These are phyloP conservation scores for Fusarium xyrophilum DNA, from an alignment of 2,329 filamentous ascomycete species.

Conservation along the genomic window DNA sequence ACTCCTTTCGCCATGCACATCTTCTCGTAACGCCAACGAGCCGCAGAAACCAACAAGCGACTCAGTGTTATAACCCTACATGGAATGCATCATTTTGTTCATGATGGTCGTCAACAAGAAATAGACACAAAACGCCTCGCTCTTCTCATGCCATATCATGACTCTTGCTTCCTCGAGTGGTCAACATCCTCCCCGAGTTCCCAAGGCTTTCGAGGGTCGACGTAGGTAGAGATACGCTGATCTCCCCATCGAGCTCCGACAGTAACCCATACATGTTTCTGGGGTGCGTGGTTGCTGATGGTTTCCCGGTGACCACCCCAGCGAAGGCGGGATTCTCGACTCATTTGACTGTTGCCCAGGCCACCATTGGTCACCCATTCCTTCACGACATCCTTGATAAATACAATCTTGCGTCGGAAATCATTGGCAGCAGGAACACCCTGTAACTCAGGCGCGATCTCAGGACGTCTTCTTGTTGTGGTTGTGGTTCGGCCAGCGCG, in stretches of 20 bases:
- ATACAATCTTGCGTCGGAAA: slow-evolving; percentile 76
- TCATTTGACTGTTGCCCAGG: slow-evolving; percentile 70
- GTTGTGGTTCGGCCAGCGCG: slow-evolving; percentile 54
- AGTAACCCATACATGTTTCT: slow-evolving; percentile 73
- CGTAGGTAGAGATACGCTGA: slow-evolving; percentile 59
- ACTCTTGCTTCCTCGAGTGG: slow-evolving; percentile 40
- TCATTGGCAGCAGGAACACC: slow-evolving; percentile 74
- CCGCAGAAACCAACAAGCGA: slow-evolving; percentile 28
- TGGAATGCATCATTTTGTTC: slow-evolving; percentile 40
- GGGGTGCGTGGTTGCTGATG: slow-evolving; percentile 56
- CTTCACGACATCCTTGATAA: slow-evolving; percentile 70
- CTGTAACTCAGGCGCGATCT: slow-evolving; percentile 67
- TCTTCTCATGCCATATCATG: slow-evolving; percentile 18
- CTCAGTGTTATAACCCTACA: slow-evolving; percentile 33
- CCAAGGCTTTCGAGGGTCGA: slow-evolving; percentile 61
- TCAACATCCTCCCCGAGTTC: slow-evolving; percentile 63
- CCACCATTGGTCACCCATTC: slow-evolving; percentile 77
- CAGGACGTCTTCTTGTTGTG: slow-evolving; percentile 61
- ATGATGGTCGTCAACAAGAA: slow-evolving; percentile 36
- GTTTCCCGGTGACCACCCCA: slow-evolving; percentile 67
- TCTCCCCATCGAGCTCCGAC: slow-evolving; percentile 70
- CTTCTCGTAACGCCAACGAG: slow-evolving; percentile 33
- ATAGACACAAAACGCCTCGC: slow-evolving; percentile 38
- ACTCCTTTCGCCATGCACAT: slow-evolving; percentile 37
- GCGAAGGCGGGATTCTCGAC: slow-evolving; percentile 59